Base-by-base conservation (phyloP, 2,329 filamentous ascomycete genomes). In the Ascochyta pisi region DNA sequence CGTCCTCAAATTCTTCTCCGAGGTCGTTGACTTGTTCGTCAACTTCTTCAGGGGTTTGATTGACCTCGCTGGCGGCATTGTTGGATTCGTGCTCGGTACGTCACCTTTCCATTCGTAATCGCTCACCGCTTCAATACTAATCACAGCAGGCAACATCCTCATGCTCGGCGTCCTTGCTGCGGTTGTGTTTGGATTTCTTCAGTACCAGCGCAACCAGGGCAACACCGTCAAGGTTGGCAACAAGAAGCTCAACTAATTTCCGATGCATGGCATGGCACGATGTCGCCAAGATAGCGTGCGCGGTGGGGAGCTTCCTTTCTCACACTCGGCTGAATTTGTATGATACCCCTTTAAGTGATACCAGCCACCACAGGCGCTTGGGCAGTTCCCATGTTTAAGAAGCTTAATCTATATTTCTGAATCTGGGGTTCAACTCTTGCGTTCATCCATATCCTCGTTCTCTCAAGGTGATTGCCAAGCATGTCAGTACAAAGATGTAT, bases 121-220 rank as follows among this genome's bases (percentile, higher is more conserved):
- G 15, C 29, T 31, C 12, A 3, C 13, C 23, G 15, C 5, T 12
- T 13, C 5, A 10, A 37, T 23, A 24, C 37, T 49, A 10, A 41
- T 13, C 5, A 6, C 2, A 4, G 16, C 41, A 75, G 73, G 69
- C 46, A 76, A 75, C 47, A 47, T 76, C 31, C 54, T 73, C 40
- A 70, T 75, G 64, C 66, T 76, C 26, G 70, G 63, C 24, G 66
- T 75, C 19, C 62, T 75, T 7, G 71, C 66, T 22, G 65, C 60
- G 7, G 69, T 65, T 1, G 62, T 69, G 40, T 68, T 75, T 46
- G 73, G 65, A n/a, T 75, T 73, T 62, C 55, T 76, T 41, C 67
- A 72, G 58, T 75, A 73, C 57, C 71, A 75, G 63, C 68, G 70
- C 48, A 70, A 61, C 49, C 73, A 75, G 62, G 73, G 73, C 24